A percentile compares a stretch with the other conserved stretches of the same genome.
Conservation (phyloP, 2,329 filamentous ascomycete genomes). For the Pseudogymnoascus sp. region DNA sequence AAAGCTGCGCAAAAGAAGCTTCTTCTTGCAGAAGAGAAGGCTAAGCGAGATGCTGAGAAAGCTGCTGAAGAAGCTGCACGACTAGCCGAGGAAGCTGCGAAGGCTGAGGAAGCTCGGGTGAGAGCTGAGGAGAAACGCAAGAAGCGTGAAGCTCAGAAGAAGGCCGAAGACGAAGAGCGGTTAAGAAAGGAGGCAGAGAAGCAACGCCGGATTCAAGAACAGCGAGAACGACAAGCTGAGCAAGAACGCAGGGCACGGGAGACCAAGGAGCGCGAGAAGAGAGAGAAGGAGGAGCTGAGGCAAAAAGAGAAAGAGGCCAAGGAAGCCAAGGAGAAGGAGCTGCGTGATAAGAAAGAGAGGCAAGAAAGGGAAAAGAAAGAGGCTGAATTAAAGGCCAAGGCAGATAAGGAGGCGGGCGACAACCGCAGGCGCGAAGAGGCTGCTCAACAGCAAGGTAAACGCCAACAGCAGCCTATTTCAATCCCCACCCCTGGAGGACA, state of each 20-base stretch:
- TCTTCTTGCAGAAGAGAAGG: constrained; percentile 83
- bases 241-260: constrained; percentile 76
- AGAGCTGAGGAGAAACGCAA: constrained; percentile 85
- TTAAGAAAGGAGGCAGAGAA: constrained; percentile 79
- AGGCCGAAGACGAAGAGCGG: constrained; percentile 82
- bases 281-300: constrained; percentile 73
- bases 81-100: constrained; percentile 69
- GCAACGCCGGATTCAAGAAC: constrained; percentile 69
- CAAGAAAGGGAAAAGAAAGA: constrained; percentile 53
- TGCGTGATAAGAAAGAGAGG: constrained; percentile 50
- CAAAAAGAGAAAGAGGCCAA: constrained; percentile 71
- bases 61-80: constrained; percentile 76
- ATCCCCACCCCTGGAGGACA: constrained; percentile 49
- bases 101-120: constrained; percentile 69
- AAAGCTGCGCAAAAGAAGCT: constrained; percentile 86
- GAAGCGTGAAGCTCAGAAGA: constrained; percentile 85
- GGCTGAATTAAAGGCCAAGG: constrained; percentile 43
- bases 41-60: constrained; percentile 79
- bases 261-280: constrained; percentile 74
- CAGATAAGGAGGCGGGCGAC: constrained; percentile 43
- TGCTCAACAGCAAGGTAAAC: constrained; percentile 35
- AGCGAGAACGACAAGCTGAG: constrained; percentile 78
- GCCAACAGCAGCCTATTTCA: constrained; percentile 34
- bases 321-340: constrained; percentile 55
- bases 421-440: constrained; percentile 38